A percentile compares a stretch with the other conserved stretches of the same genome.
phyloP scores from a whole-genome alignment of 2,329 filamentous ascomycete species.

The Alternaria arbusti region DNA sequence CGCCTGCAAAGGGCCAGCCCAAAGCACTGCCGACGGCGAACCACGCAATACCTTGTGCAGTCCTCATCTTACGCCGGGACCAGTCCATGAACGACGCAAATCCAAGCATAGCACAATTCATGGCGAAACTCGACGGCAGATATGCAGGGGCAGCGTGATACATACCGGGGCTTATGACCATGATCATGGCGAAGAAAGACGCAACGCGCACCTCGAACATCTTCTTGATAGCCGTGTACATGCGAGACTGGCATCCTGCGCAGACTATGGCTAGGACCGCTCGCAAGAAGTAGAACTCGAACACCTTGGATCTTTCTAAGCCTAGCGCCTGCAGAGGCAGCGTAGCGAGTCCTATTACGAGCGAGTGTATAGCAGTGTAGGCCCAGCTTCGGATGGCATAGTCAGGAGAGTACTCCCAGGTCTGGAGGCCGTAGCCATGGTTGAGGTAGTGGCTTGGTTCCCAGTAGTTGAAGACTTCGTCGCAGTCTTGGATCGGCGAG shows the following conservation, averaged over 20 bases:
- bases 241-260: slow-evolving; percentile 78
- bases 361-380: slow-evolving; percentile 81
- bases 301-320: slow-evolving; percentile 50
- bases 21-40: slow-evolving; percentile 85
- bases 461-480: slow-evolving; percentile 99
- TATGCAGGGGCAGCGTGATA: slow-evolving; percentile 89
- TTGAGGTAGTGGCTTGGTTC: slow-evolving; percentile 93
- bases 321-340: slow-evolving; percentile 51
- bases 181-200: slow-evolving; percentile 78
- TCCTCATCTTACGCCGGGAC: slow-evolving; percentile 74
- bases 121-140: slow-evolving; percentile 92
- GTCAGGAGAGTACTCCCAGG: slow-evolving; percentile 97
- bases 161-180: slow-evolving; percentile 84
- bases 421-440: slow-evolving; percentile 92
- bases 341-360: slow-evolving; percentile 70
- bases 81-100: slow-evolving; percentile 91
- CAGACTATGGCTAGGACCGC: slow-evolving; percentile 76
- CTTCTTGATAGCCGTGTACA: slow-evolving; percentile 79
- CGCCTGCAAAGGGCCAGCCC: slow-evolving; percentile 93
- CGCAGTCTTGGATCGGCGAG: slow-evolving; percentile 95
- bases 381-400: slow-evolving; percentile 96
- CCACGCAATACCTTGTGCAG: slow-evolving; percentile 84
- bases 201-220: slow-evolving; percentile 84
- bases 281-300: slow-evolving; percentile 88
- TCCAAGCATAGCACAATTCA: slow-evolving; percentile 90